Evolutionary conservation across 2,329 filamentous ascomycete genomes (phyloP).

Genomic region (Colletotrichum sp.): DNA sequence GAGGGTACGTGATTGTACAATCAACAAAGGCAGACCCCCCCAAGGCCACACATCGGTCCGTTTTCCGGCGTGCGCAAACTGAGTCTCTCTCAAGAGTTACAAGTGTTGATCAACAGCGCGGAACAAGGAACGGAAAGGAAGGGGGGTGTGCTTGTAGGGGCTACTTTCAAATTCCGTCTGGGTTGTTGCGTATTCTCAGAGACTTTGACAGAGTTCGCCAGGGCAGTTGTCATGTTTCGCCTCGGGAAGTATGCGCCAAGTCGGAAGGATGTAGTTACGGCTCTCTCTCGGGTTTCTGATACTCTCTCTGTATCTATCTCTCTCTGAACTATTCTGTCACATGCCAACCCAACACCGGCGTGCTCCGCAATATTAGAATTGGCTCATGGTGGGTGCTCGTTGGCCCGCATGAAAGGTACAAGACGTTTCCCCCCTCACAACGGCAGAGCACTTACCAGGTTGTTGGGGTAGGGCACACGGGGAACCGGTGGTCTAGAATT

Average conservation of each 20-base stretch:
- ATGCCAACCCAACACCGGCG: not conserved
- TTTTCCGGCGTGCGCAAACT: not conserved
- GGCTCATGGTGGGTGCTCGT: not conserved
- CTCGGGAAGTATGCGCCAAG: constrained; percentile 13
- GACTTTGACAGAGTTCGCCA: constrained; percentile 3
- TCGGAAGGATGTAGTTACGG: not conserved
- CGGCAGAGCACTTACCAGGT: not conserved
- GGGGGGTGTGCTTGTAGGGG: not conserved
- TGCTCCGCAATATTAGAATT: not conserved
- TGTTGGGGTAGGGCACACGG: not conserved
- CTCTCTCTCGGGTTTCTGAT: not conserved
- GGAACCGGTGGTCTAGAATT: not conserved
- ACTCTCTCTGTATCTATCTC: not conserved
- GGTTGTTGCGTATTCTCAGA: not conserved
- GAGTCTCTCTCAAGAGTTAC: not conserved
- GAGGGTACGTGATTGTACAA: not conserved
- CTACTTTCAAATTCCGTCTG: not conserved
- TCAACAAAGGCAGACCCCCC: not conserved
- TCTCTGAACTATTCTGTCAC: not conserved
- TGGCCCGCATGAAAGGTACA: not conserved
- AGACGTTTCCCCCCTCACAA: not conserved
- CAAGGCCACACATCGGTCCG: not conserved
- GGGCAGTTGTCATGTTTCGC: constrained; percentile 16
- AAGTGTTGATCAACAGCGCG: not conserved
- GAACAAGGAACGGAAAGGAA: not conserved